These are phyloP conservation scores for Oenanthe javanica DNA, from an alignment of 140 eudicot species.

Conservation along the genomic window DNA sequence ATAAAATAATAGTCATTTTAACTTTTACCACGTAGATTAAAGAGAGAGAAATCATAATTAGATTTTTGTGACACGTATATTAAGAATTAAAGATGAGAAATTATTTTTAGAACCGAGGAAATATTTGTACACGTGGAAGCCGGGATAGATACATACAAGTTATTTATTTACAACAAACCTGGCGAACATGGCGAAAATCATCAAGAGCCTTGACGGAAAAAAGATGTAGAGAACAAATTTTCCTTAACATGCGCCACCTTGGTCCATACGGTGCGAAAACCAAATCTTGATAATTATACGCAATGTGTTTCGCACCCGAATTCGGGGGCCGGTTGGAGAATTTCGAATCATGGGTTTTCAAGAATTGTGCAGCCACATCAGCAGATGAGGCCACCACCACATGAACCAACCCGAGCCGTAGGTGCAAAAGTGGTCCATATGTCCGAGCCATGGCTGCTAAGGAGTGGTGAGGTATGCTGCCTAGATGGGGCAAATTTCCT, in stretches of 20 bases:
- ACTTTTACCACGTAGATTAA: too few species aligned
- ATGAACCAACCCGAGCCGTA: slow-evolving; percentile 50
- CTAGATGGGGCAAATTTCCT: slow-evolving; percentile 86
- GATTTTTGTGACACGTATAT: too few species aligned
- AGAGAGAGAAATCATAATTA: too few species aligned
- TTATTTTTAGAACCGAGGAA: too few species aligned
- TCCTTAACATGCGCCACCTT: slow-evolving; percentile 78
- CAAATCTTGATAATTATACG: slow-evolving; percentile 76
- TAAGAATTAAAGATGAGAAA: too few species aligned
- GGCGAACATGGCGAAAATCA: slow-evolving; percentile 57
- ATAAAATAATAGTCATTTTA: too few species aligned
- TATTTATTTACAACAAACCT: slow-evolving; percentile 28
- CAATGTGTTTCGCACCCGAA: slow-evolving; percentile 73
- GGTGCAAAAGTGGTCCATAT: slow-evolving; percentile 63
- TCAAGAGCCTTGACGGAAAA: slow-evolving; percentile 72
- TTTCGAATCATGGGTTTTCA: slow-evolving; percentile 58
- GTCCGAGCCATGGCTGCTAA: slow-evolving; percentile 49
- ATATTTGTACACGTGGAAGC: too few species aligned
- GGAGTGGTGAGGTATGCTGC: slow-evolving; percentile 61
- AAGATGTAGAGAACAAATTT: slow-evolving; percentile 58
- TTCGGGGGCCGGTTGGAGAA: slow-evolving; percentile 80
- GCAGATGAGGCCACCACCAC: slow-evolving; percentile 68
- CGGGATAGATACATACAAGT: too few species aligned
- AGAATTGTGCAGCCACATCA: slow-evolving; percentile 48
- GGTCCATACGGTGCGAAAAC: slow-evolving; percentile 91